A percentile compares a stretch with the other conserved stretches of the same genome.
Conservation (phyloP, 2,329 filamentous ascomycete species). For the Amauroascus niger region DNA sequence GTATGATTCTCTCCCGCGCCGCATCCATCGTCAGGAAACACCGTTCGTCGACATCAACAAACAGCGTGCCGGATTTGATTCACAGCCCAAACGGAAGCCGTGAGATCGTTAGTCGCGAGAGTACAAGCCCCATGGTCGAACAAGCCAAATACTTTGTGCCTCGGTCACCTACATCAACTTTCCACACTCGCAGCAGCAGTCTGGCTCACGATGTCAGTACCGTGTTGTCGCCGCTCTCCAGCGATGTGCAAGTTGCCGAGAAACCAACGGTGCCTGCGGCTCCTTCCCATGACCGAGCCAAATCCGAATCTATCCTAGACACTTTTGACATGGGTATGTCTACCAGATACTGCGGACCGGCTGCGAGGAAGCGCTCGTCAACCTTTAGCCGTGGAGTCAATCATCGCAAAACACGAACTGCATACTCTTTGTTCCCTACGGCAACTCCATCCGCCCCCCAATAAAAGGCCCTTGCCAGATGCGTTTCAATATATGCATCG, state of each 20-base stretch:
- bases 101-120: slow-evolving; percentile 23
- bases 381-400: slow-evolving; percentile 21
- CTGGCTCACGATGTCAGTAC: slow-evolving; percentile 27
- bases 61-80: slow-evolving; percentile 38
- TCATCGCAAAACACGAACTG: slow-evolving; percentile 33
- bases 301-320: slow-evolving; percentile 30
- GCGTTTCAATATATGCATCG: neutral
- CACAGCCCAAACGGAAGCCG: slow-evolving; percentile 35
- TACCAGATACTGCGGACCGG: slow-evolving; percentile 18
- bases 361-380: slow-evolving; percentile 21
- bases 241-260: slow-evolving; percentile 16
- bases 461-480: slow-evolving; percentile 3
- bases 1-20: slow-evolving; percentile 43
- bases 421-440: slow-evolving; percentile 38
- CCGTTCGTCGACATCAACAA: slow-evolving; percentile 39
- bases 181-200: slow-evolving; percentile 26
- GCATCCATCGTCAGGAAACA: slow-evolving; percentile 41
- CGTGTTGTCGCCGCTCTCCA: slow-evolving; percentile 23
- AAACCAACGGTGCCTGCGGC: slow-evolving; percentile 20
- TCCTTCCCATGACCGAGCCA: slow-evolving; percentile 29
- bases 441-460: slow-evolving; percentile 18
- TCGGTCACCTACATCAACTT: slow-evolving; percentile 20
- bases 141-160: neutral
- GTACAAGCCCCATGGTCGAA: neutral
- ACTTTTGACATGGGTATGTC: slow-evolving; percentile 15